Evolutionary conservation across 2,329 filamentous ascomycete species (phyloP).

Genomic region (Aureobasidium pullulans): DNA sequence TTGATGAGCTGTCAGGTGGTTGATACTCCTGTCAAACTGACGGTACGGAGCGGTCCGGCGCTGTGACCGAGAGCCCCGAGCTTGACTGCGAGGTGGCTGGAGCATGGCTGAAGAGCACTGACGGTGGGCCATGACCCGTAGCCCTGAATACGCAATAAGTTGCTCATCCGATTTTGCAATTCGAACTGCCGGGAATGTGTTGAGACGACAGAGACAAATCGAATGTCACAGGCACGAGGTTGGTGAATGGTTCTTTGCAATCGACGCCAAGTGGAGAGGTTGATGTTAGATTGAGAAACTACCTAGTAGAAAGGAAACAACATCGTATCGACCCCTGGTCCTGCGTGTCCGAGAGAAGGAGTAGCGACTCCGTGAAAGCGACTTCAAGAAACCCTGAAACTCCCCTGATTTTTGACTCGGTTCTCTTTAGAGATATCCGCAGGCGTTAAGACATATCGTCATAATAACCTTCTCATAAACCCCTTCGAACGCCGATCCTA

Average conservation of each 20-base stretch:
- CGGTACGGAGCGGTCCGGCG: slow-evolving; percentile 1
- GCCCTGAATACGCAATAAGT: background rate
- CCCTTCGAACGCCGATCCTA: background rate
- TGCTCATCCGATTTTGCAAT: background rate
- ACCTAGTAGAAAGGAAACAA: slow-evolving; percentile 7
- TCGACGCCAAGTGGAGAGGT: background rate
- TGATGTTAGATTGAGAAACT: slow-evolving; percentile 1
- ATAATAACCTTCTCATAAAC: slow-evolving; percentile 1
- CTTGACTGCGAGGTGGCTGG: background rate
- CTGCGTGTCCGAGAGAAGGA: background rate
- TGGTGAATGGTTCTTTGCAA: background rate
- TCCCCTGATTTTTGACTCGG: background rate
- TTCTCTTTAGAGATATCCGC: background rate
- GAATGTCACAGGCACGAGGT: background rate
- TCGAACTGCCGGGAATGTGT: background rate
- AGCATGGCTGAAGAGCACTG: background rate
- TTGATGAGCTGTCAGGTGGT: background rate
- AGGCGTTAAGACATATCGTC: slow-evolving; percentile 10
- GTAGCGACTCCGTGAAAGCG: background rate
- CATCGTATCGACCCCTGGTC: background rate
- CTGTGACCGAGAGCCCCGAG: background rate
- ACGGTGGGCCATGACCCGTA: background rate
- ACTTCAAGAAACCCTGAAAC: background rate
- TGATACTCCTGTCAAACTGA: background rate
- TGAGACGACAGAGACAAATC: background rate